Evolutionary conservation across 805 yeast species (phyloP), one percentile per base, ranked within the genome.

Genomic region (Blastobotrys parvus): DNA sequence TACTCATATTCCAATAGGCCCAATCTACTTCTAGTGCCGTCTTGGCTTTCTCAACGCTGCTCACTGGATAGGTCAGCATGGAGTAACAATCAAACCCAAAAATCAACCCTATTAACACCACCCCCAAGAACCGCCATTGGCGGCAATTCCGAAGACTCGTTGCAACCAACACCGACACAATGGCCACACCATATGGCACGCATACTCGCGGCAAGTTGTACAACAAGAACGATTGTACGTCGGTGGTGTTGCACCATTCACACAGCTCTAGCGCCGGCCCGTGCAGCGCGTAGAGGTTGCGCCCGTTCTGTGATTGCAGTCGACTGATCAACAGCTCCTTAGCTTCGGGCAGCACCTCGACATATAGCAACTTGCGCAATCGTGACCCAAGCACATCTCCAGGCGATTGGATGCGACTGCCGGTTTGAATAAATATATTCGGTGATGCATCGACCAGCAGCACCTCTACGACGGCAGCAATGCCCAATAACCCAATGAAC

Each of bases 251-350:
- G 36, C 57, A 53, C 56, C 56, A 53, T 10, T 45, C 45, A 30
- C 57, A 53, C 18, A 40, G 42, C 3, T 42, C 47, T 25, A 52
- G 30, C 4, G 52, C 47, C n/a, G 55, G 49, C 8, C 57, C 57
- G 38, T 43, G 49, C 2, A 52, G 33, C 6, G 54, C 40, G 33
- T 51, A 53, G 29, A 52, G 39, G 10, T 37, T 34, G 11, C 55
- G 37, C 16, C 49, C 53, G 23, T 36, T 33, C 16, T 42, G 43
- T 2, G 51, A 32, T 8, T 34, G 33, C 18, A 50, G 35, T 17
- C 48, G 45, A 11, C 30, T 25, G 18, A 49, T 38, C 18, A 48
- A 41, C 27, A 46, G 41, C 19, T 48, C 41, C 20, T 48, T 44
- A 5, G 31, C 21, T 13, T 32, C 41, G 13, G 20, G 19, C 18